These are phyloP conservation scores for Calonectria leucothoes DNA, from an alignment of 2,329 filamentous ascomycete genomes.

Conservation along the genomic window DNA sequence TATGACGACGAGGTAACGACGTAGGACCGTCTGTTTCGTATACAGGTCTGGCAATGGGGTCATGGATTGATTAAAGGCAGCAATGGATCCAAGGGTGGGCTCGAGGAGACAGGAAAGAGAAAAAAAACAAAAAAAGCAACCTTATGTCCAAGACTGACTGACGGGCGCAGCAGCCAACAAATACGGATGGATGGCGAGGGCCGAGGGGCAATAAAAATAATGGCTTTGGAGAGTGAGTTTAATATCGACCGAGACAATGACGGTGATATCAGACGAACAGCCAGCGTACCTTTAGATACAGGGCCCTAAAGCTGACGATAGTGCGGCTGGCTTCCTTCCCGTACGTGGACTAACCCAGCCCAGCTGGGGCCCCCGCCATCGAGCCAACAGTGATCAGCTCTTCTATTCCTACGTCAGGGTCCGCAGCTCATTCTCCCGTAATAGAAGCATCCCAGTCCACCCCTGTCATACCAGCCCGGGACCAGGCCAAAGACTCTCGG, in stretches of 20 bases:
- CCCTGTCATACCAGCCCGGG: background rate
- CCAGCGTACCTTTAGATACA: background rate
- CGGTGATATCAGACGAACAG: slow-evolving; percentile 6
- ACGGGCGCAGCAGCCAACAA: background rate
- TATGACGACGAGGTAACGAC: slow-evolving; percentile 14
- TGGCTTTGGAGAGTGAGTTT: background rate
- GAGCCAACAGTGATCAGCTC: background rate
- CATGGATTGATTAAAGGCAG: slow-evolving; percentile 1
- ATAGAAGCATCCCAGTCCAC: background rate
- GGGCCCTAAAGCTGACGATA: slow-evolving; percentile 5
- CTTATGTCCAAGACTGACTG: background rate
- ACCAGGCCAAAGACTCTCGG: background rate
- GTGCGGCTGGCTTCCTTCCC: slow-evolving; percentile 1
- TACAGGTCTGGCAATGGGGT: background rate
- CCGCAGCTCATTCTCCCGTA: background rate
- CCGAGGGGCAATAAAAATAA: background rate
- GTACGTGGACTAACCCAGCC: background rate
- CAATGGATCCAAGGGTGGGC: background rate
- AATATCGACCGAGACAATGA: slow-evolving; percentile 12
- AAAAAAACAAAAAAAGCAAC: background rate
- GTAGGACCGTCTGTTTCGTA: slow-evolving; percentile 2
- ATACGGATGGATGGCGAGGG: background rate
- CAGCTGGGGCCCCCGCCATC: background rate
- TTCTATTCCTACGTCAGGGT: slow-evolving; percentile 8
- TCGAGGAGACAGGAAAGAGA: background rate